Evolutionary conservation across 331 rosid species (phyloP), one percentile per base, ranked within the genome.

Genomic region (Cydonia oblonga): DNA sequence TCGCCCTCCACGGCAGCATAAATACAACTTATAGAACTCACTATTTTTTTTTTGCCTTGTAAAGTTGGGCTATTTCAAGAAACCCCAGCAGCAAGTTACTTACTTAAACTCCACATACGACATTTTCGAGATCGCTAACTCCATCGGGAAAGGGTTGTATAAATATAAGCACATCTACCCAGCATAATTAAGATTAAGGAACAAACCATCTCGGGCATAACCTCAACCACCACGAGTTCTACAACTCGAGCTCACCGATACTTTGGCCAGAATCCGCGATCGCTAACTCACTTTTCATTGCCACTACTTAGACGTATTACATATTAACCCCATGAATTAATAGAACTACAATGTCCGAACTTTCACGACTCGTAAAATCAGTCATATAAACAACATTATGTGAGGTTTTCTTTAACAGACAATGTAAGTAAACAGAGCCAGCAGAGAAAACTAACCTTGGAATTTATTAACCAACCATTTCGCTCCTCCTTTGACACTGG

Each of bases 401-500:
- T 46, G 57, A 30, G 76, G 61, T 25, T 29, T 11, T 33, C 51
- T 16, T 53, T 7, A 32, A 72, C 57, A 63, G 5, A 25, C 52
- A 54, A 57, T 15, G 15, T 14, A 26, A 71, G 2, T 22, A 22
- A 28, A 61, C 9, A 63, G 7, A 64, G 5, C 30, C 42, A 38
- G 46, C 51, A 46, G 68, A 19, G 22, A 51, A 81, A 65, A 80
- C 90, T 75, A 66, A 93, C 98, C 98, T 91, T 91, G 89, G 53
- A 93, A 35, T 75, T 93, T 91, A 88, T 86, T 91, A 76, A 93
- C 96, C 79, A 93, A 61, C 98, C 98, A 93, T 78, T 81, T 89
- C 53, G 98, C 78, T 81, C 96, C 98, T 58, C 84, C 97, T 81
- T 84, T 88, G 40, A 93, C 81, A 69, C 87, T 88, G 72, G 69